Evolutionary conservation across 2,329 filamentous ascomycete genomes (phyloP), one percentile per base, ranked within the genome.

Genomic region (Penicillium frequentans): DNA sequence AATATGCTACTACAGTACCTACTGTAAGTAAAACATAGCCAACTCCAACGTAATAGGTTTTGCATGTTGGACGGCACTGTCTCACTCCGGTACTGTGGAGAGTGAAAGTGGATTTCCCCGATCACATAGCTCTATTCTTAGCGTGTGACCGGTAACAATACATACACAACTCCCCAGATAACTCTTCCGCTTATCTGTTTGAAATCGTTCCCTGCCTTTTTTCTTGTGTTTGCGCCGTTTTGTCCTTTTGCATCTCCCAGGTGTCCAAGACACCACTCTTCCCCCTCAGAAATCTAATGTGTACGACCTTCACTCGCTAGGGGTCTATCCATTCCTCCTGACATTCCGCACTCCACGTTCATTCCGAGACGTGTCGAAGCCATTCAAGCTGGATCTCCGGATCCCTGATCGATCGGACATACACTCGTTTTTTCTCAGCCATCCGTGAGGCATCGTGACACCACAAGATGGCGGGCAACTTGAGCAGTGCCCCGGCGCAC

Each of bases 401-500:
- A 19, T 43, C 27, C 27, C 44, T 45, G 45, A 55, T 33, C 43
- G 37, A 46, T 23, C 35, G 39, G 49, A 42, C 51, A 50, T 54
- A 49, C 55, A 45, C 51, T 60, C 54, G 56, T 59, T 52, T 43
- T 14, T 21, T 33, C 24, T 24, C 27, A n/a, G 47, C 45, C 48
- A 48, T 37, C 39, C 1, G 26, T 33, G 33, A 16, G 23, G 42
- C 19, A 26, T 46, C 19, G 33, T 23, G 19, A 47, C 27, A 33
- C 42, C 39, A 33, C 55, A 70, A 59, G 52, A 80, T 80, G 77
- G 75, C 73, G 56, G 69, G 71, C 60, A 66, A 68, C 55, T 68
- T 75, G 65, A 71, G 76, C 63, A 77, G 74, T 70, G 61, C 77
- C 72, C 73, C 84, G 74, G 77, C 91, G 88, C 79, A 91, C 83